These are phyloP conservation scores for Hysterangium stoloniferum DNA, from an alignment of 768 basidiomycete genomes.

Conservation along the genomic window DNA sequence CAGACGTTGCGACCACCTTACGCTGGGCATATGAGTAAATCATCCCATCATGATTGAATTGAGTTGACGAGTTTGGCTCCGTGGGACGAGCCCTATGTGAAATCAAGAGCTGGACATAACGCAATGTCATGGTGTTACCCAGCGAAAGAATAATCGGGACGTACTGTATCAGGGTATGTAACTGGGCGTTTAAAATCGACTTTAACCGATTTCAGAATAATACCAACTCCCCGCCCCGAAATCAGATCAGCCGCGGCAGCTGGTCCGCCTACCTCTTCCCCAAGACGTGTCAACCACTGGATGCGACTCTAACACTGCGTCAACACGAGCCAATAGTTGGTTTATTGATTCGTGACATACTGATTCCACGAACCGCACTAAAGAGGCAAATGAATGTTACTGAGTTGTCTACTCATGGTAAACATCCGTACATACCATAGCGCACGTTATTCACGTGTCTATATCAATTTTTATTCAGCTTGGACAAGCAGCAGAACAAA, in stretches of 20 bases:
- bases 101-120: conserved; percentile 45
- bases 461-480: background rate
- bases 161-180: conserved; percentile 67
- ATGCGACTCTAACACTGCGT: conserved; percentile 49
- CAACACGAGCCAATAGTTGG: background rate
- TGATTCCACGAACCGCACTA: conserved; percentile 67
- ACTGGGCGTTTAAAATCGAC: conserved; percentile 65
- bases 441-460: conserved; percentile 78
- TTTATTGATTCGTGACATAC: conserved; percentile 27
- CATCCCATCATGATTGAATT: conserved; percentile 44
- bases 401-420: background rate
- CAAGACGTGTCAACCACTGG: conserved; percentile 55
- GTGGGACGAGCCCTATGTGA: conserved; percentile 46
- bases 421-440: conserved; percentile 43
- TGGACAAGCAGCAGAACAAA: background rate
- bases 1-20: conserved; percentile 55
- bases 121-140: background rate
- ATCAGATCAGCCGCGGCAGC: conserved; percentile 49
- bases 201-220: conserved; percentile 66
- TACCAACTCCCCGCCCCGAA: conserved; percentile 53
- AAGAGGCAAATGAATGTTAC: background rate
- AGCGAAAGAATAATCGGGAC: conserved; percentile 17
- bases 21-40: conserved; percentile 61
- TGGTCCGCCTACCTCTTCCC: conserved; percentile 51
- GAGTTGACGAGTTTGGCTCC: conserved; percentile 23